Percentiles rank a stretch among this genome's conserved stretches.
phyloP scores from a whole-genome alignment of 2,329 filamentous ascomycete species.

The Leptographium wingfieldii region DNA sequence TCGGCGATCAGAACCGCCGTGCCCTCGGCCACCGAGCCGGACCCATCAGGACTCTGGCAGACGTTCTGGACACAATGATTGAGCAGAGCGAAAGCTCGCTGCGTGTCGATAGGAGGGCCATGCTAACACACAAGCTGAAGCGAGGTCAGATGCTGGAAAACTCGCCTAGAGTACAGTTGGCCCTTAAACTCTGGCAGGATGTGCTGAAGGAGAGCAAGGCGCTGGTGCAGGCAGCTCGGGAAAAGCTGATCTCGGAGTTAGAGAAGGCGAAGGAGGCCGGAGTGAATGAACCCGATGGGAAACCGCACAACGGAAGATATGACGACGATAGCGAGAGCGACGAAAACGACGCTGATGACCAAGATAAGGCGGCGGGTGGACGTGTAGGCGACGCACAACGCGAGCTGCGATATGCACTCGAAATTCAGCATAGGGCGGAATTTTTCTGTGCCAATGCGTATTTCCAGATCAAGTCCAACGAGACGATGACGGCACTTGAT shows the following conservation, averaged over 20 bases:
- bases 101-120: conserved; percentile 53
- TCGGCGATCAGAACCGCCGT: conserved; percentile 54
- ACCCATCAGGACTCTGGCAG: conserved; percentile 66
- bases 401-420: conserved; percentile 58
- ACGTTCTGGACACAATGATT: conserved; percentile 86
- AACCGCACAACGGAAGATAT: conserved; percentile 2
- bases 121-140: conserved; percentile 50
- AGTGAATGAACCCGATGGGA: conserved; percentile 5
- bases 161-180: conserved; percentile 51
- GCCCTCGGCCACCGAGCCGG: conserved; percentile 49
- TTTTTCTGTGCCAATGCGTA: conserved; percentile 80
- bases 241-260: conserved; percentile 43
- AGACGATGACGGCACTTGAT: conserved; percentile 48
- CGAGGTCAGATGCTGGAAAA: conserved; percentile 72
- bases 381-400: conserved; percentile 48
- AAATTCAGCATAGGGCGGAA: conserved; percentile 66
- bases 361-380: conserved; percentile 16
- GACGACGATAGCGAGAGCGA: conserved; percentile 21
- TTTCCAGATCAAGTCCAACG: conserved; percentile 69
- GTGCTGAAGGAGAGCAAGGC: conserved; percentile 35
- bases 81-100: conserved; percentile 63
- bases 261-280: conserved; percentile 21
- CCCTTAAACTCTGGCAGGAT: conserved; percentile 56
- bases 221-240: conserved; percentile 51
- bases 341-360: conserved; percentile 3